These are phyloP conservation scores for Coniochaeta sp. DNA, from an alignment of 2,329 filamentous ascomycete species.

Conservation along the genomic window DNA sequence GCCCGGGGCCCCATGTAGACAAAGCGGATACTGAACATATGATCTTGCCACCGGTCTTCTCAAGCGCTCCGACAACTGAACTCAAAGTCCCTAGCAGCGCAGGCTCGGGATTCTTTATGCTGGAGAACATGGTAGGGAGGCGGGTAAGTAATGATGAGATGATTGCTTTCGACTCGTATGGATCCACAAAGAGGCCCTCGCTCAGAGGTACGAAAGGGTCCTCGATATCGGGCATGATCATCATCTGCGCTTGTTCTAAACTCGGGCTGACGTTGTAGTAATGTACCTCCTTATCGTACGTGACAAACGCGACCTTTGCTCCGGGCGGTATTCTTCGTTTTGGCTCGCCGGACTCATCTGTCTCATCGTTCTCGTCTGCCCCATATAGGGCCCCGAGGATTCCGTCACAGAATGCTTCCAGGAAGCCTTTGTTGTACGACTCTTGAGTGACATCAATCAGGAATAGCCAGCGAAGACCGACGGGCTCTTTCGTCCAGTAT, in stretches of 20 bases:
- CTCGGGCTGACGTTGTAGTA: slow-evolving; percentile 88
- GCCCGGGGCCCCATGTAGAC: slow-evolving; percentile 84
- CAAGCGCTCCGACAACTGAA: slow-evolving; percentile 74
- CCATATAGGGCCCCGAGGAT: slow-evolving; percentile 81
- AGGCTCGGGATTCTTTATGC: slow-evolving; percentile 84
- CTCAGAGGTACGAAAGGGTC: slow-evolving; percentile 92
- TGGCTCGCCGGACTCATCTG: slow-evolving; percentile 44
- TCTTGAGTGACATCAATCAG: slow-evolving; percentile 91
- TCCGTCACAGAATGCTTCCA: slow-evolving; percentile 85
- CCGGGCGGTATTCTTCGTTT: slow-evolving; percentile 62
- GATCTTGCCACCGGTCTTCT: slow-evolving; percentile 85
- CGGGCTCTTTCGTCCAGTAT: slow-evolving; percentile 94
- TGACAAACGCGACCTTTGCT: slow-evolving; percentile 87
- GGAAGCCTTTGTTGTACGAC: slow-evolving; percentile 80
- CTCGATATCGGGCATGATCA: slow-evolving; percentile 96
- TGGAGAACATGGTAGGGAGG: slow-evolving; percentile 79
- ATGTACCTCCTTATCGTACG: slow-evolving; percentile 93
- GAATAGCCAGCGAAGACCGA: slow-evolving; percentile 82
- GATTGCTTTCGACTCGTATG: slow-evolving; percentile 77
- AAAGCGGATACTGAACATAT: slow-evolving; percentile 81
- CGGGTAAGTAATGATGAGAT: slow-evolving; percentile 81
- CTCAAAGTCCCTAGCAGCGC: slow-evolving; percentile 78
- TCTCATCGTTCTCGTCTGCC: slow-evolving; percentile 42
- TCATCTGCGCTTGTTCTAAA: slow-evolving; percentile 87
- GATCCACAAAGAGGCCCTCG: slow-evolving; percentile 90